Base-by-base conservation (phyloP, 1,139 yeast genomes). In the Candida sojae region DNA sequence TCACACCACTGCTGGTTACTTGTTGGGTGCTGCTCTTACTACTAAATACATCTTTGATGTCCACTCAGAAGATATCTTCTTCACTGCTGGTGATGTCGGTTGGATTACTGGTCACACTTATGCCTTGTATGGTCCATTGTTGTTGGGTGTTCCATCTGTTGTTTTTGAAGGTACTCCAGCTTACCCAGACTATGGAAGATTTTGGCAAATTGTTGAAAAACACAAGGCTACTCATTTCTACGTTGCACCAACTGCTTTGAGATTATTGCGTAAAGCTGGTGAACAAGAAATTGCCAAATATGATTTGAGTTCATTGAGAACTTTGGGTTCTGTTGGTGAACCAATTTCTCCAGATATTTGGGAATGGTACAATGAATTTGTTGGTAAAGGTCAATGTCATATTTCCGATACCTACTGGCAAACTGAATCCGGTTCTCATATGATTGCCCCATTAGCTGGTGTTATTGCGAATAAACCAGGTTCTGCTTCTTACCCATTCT, bases 311-410 rank as follows among this genome's bases (percentile, higher is more conserved):
- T 78, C 90, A 2, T 60, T 88, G 53, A 78, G 96, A 61, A 84
- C 83, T 33, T 75, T 88, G 52, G 96, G 96, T 25, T 84, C 95
- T 10, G 96, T 88, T 42, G 96, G 96, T 63, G 96, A 88, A 67
- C 96, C 96, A 53, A 88, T 88, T 67, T 95, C 96, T 32, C 89
- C 92, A 39, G 96, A 88, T 62, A 91, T 88, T 49, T 88, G 96
- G 96, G 90, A 86, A 63, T 88, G 96, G 96, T 88, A 87, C 67
- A 84, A 83, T 60, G 89, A 86, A 55, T 76, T 83, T 56, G 82
- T 88, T 58, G 96, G 96, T 58, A 79, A 86, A 59, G 82, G 80
- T 42, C 78, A 85, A 64, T 86, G 88, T 45, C 89, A 87, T 60
- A 82, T 86, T 57, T 82, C 84, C 55, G 93, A 86, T 67, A 86